These are phyloP conservation scores for Hippophae rhamnoides DNA, from an alignment of 306 rosid genomes.

Conservation along the genomic window DNA sequence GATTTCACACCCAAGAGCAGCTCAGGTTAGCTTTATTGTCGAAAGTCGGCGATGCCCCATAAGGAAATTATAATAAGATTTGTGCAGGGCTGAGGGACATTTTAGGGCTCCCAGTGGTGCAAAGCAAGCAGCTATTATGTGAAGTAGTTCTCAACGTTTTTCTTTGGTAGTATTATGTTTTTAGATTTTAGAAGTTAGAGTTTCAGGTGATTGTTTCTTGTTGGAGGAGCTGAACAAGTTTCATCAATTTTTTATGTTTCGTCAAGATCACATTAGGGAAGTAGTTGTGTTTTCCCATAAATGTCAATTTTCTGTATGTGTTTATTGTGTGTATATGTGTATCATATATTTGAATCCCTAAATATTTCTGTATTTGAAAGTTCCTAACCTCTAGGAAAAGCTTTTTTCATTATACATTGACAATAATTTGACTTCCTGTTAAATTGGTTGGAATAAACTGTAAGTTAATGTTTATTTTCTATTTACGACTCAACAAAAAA, in stretches of 20 bases:
- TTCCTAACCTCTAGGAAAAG: too few species aligned
- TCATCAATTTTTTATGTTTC: neutral
- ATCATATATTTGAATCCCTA: conserved; percentile 20
- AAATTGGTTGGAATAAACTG: too few species aligned
- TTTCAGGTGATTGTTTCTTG: conserved; percentile 18
- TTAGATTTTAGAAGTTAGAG: conserved; percentile 13
- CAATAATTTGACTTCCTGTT: too few species aligned
- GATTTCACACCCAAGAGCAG: conserved; percentile 86
- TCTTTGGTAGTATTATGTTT: neutral
- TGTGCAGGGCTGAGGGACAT: conserved; percentile 42
- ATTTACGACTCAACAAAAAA: too few species aligned
- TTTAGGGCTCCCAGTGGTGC: conserved; percentile 39
- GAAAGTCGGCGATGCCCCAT: conserved; percentile 48
- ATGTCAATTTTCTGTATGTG: conserved; percentile 16
- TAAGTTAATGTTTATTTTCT: too few species aligned
- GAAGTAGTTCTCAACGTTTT: conserved; percentile 6
- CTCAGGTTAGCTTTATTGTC: conserved; percentile 54
- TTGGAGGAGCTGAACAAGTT: conserved; percentile 30
- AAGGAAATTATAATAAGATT: neutral
- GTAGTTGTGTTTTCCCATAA: conserved; percentile 2
- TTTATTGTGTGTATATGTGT: conserved; percentile 14
- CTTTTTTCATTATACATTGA: too few species aligned
- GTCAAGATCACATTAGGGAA: conserved; percentile 9
- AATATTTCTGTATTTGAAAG: conserved; percentile 2
- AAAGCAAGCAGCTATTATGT: conserved; percentile 31